These are phyloP conservation scores for Salix udensis DNA, from an alignment of 345 rosid species.

Conservation along the genomic window DNA sequence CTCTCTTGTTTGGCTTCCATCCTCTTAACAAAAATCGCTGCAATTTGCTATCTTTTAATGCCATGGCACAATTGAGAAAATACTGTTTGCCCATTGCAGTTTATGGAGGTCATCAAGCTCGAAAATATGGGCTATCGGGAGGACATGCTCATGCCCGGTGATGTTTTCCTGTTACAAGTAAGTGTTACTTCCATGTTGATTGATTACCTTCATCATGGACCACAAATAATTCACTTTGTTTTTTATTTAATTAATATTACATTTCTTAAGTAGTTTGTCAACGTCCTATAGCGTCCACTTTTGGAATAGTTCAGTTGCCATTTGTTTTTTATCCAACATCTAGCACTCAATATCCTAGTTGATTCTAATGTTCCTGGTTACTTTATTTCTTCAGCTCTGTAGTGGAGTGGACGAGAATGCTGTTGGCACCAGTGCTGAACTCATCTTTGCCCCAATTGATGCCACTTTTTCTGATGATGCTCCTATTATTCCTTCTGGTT, in stretches of 20 bases:
- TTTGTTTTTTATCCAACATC: background rate
- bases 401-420: slow-evolving; percentile 97
- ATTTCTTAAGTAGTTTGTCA: background rate
- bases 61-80: background rate
- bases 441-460: slow-evolving; percentile 95
- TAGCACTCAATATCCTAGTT: background rate
- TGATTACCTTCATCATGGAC: background rate
- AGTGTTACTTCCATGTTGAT: slow-evolving; percentile 9
- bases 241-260: background rate
- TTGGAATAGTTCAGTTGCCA: background rate
- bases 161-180: slow-evolving; percentile 89
- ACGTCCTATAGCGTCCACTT: background rate
- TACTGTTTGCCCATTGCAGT: slow-evolving; percentile 35
- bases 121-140: slow-evolving; percentile 90
- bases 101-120: slow-evolving; percentile 87
- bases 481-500: slow-evolving; percentile 95
- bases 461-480: slow-evolving; percentile 99
- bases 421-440: slow-evolving; percentile 89
- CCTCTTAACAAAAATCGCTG: background rate
- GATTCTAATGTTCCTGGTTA: background rate
- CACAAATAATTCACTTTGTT: background rate
- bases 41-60: background rate
- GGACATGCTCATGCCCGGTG: slow-evolving; percentile 79
- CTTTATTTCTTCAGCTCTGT: slow-evolving; percentile 16
- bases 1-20: background rate